Evolutionary conservation across 169 alveolate species (phyloP).

Genomic region (Perkinsus chesapeaki): DNA sequence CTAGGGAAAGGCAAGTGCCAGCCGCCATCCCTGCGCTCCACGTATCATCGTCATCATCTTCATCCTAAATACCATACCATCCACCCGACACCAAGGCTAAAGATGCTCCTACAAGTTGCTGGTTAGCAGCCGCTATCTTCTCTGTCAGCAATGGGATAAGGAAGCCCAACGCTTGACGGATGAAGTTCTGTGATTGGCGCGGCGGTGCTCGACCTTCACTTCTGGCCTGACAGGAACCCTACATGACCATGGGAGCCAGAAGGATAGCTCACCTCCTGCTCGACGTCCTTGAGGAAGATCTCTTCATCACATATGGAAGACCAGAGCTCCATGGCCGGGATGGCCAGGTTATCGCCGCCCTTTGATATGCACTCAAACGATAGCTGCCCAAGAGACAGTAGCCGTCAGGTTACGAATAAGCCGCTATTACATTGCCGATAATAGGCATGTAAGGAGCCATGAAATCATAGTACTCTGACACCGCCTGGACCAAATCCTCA

Average conservation of each 20-base stretch:
- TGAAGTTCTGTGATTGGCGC: neutral
- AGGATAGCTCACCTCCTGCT: neutral
- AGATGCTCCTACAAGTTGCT: neutral
- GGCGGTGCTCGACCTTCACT: neutral
- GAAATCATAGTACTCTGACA: conserved; percentile 60
- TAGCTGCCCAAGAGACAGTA: conserved; percentile 30
- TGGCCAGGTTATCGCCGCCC: conserved; percentile 64
- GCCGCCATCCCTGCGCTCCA: conserved; percentile 84
- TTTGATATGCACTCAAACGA: conserved; percentile 36
- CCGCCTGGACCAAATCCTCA: conserved; percentile 68
- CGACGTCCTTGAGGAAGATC: conserved; percentile 29
- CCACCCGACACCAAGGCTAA: neutral
- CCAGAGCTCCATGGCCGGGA: conserved; percentile 77
- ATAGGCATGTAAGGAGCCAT: conserved; percentile 63
- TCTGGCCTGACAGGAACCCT: neutral
- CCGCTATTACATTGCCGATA: conserved; percentile 45
- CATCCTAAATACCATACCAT: conserved; percentile 30
- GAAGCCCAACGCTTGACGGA: neutral
- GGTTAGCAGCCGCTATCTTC: conserved; percentile 2
- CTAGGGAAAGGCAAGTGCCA: conserved; percentile 66
- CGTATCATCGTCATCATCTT: conserved; percentile 65
- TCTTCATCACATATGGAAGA: conserved; percentile 72
- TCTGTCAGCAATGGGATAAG: neutral
- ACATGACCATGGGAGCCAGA: neutral
- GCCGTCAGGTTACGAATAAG: conserved; percentile 44